Base-by-base conservation (phyloP, 1,139 yeast genomes). In the Protomyces inundatus region DNA sequence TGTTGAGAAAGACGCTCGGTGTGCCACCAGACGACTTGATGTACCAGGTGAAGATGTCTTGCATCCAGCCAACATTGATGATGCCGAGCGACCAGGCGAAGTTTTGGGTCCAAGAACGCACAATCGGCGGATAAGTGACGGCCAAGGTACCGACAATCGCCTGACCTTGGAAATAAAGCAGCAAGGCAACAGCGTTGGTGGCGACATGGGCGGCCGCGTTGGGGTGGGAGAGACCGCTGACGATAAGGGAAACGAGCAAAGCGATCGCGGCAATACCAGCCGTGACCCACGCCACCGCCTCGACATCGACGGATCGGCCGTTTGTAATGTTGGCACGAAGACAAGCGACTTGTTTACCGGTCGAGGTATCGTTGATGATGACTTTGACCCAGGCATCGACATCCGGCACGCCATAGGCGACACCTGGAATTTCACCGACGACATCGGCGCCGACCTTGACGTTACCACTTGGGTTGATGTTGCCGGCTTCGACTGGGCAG, bases 51-150 rank as follows among this genome's bases (percentile, higher is more conserved):
- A 95, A 87, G 66, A 91, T 88, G 58, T 79, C 75, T 75, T 93
- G 98, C 83, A 93, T 87, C 72, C 91, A 90, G n/a, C 78, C 77
- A 9, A 85, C 84, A 65, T 82, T 81, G 70, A 95, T 89, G 68
- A 93, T 85, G 64, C 98, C 98, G 81, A 93, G 81, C 4, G 97
- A 86, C 98, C 98, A 93, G 77, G 85, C 86, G 79, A 93, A 93
- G 77, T 93, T 93, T 75, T 93, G 97, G 45, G 96, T 86, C 99
- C 99, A 93, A 3, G 98, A 95, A 1, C 97, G 93, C 7, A 98
- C 98, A 69, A 93, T 90, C 4, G 98, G 98, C 6, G 98, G 98
- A 34, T 90, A 88, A 30, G 90, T 83, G 48, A 93, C 98, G 58
- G 96, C 97, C 93, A 91, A 87, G 97, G 93, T 90, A 35, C 96